Evolutionary conservation across 768 basidiomycete genomes (phyloP), one percentile per base, ranked within the genome.

Genomic region (Suillus lakei): DNA sequence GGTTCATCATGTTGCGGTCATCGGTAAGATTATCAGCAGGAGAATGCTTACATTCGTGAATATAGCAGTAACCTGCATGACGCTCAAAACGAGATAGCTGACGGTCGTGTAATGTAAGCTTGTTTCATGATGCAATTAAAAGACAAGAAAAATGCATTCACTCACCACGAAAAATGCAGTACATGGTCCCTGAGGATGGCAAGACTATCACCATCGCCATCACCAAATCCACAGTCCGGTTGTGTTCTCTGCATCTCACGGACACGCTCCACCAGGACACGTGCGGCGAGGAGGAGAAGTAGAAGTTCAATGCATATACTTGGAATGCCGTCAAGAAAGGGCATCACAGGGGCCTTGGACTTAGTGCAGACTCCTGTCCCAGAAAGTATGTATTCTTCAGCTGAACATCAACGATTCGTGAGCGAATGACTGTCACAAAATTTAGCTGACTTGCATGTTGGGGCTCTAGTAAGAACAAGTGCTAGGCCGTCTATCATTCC

Each of bases 121-220:
- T 39, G 23, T 18, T 38, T 26, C 36, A 56, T 10, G 46, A 16
- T 38, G 23, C 15, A 38, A 36, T 15, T 8, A 15, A 10, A 39
- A 39, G 53, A n/a, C 10, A 54, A 53, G 16, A 30, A 51, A 34
- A 50, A 18, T 10, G 9, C 1, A 58, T 58, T 39, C 38, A 26
- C 56, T 58, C 56, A 58, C 56, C 36, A 58, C 36, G 38, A 38
- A 58, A 58, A 58, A 58, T 58, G 36, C 23, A 26, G 38, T 18
- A 39, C 36, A 38, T 58, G 56, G 56, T 58, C 56, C 36, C 23
- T 26, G 16, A 58, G 15, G 16, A 58, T 58, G 15, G 23, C 23
- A 58, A 58, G 8, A 58, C 16, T 26, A 2, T 58, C 56, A 16
- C 26, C 5, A 28, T 10, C 15, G 26, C 56, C 36, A 26, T 39